Evolutionary conservation across 805 yeast genomes (phyloP), one percentile per base, ranked within the genome.

Genomic region (Kockiozyma suomiensis): DNA sequence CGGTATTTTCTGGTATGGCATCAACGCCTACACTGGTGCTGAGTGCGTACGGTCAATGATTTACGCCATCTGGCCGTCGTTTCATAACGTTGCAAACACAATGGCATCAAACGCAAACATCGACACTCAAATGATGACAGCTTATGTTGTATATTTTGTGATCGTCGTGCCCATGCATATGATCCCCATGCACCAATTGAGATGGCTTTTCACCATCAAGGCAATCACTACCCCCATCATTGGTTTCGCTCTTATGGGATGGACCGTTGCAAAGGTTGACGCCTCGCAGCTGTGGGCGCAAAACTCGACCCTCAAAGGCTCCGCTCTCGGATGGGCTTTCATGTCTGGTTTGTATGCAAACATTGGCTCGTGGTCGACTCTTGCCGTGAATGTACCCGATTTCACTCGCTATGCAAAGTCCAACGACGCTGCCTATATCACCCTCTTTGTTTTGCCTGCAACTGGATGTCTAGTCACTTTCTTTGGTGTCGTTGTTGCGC

Each of bases 1-100:
- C 90, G 87, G 90, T 35, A 80, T 85, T 66, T 84, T 91, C 54
- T 91, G 97, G 97, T 90, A 86, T 70, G 85, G 94, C 30, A 94
- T 89, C 33, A 97, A 92, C 72, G 80, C 87, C 25, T 86, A 90
- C 80, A 81, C 91, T 59, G 94, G 96, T 56, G 94, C 92, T 28
- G 82, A 90, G 64, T 87, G 96, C 76, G 83, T 90, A 17, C 82
- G 85, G 61, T 76, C 88, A 49, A 88, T 90, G 92, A 76, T 91
- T 60, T 77, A 82, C 64, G 78, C 96, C 1, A 84, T 91, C 46
- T 91, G 88, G 76, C 90, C 81, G 25, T 67, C 67, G 23, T 72
- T 72, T 50, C 66, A 65, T 15, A 59, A 72, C 42, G 65, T 72
- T 59, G 67, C 61, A 25, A 81, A 90, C 72, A 83, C 50, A 26